Percentiles rank a stretch among this genome's conserved stretches.
Conservation (phyloP, 345 rosid genomes). For the Excoecaria cochinchinensis region DNA sequence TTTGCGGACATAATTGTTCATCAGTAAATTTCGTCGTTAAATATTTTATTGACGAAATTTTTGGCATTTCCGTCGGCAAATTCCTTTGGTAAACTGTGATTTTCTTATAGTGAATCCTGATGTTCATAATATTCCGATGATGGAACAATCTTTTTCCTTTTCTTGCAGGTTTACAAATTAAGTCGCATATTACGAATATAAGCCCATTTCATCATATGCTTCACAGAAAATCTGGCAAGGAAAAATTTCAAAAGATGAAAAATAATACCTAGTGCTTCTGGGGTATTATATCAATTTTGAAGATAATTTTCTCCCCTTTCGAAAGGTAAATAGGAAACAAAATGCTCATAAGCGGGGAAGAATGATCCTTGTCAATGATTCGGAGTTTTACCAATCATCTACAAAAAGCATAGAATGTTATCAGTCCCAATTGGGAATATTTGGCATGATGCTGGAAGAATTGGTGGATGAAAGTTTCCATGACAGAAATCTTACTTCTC, state of each 20-base stretch:
- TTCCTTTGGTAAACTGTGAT: too few relatives aligned
- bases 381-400: too few relatives aligned
- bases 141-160: background rate
- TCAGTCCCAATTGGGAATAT: background rate
- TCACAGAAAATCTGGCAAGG: background rate
- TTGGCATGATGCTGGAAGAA: background rate
- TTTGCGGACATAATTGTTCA: too few relatives aligned
- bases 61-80: too few relatives aligned
- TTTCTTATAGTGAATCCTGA: too few relatives aligned
- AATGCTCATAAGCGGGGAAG: background rate
- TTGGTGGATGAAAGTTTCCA: background rate
- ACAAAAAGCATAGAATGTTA: background rate
- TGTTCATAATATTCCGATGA: background rate
- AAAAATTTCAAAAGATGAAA: background rate
- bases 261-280: background rate
- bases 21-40: too few relatives aligned
- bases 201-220: background rate
- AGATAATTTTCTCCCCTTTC: background rate
- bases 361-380: background rate
- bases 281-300: background rate
- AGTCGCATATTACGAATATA: conserved; percentile 33
- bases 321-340: background rate
- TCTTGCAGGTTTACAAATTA: conserved; percentile 32
- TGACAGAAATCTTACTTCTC: background rate
- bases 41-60: too few relatives aligned